Evolutionary conservation across 176 grass and related monocot genomes (phyloP).

Genomic region (Tuctoria greenei): DNA sequence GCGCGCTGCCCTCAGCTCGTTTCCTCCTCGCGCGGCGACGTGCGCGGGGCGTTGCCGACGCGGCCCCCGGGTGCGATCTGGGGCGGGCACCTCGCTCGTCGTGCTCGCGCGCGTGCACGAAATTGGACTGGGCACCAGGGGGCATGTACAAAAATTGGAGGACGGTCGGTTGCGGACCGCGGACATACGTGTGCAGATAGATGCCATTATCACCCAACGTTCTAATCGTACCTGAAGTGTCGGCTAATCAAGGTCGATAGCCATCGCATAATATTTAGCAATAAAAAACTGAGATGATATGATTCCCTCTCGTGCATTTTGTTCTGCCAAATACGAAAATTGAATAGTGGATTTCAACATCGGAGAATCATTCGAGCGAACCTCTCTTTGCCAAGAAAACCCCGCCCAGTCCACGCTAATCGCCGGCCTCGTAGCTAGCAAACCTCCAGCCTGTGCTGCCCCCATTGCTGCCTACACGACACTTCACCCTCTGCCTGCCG

Average conservation of each 20-base stretch:
- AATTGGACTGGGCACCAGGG: too few relatives aligned
- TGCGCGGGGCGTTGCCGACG: neutral
- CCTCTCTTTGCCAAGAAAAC: conserved; percentile 1
- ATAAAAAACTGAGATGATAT: neutral
- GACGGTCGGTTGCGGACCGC: too few relatives aligned
- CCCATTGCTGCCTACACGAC: conserved; percentile 47
- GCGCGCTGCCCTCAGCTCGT: too few relatives aligned
- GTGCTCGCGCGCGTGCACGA: conserved; percentile 36
- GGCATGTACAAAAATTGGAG: too few relatives aligned
- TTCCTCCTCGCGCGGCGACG: neutral
- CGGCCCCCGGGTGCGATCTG: neutral
- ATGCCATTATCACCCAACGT: neutral
- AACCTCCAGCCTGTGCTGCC: conserved; percentile 58
- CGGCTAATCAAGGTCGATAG: neutral
- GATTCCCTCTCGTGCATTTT: neutral
- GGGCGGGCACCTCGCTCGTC: neutral
- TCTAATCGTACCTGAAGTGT: neutral
- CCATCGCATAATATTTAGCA: neutral
- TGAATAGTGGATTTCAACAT: neutral
- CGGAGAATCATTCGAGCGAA: neutral
- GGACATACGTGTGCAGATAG: too few relatives aligned
- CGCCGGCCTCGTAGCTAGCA: conserved; percentile 10
- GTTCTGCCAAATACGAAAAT: neutral
- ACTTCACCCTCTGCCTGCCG: conserved; percentile 13
- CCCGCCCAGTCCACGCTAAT: conserved; percentile 16